Evolutionary conservation across 805 yeast species (phyloP).

Genomic region (Candida quercuum): DNA sequence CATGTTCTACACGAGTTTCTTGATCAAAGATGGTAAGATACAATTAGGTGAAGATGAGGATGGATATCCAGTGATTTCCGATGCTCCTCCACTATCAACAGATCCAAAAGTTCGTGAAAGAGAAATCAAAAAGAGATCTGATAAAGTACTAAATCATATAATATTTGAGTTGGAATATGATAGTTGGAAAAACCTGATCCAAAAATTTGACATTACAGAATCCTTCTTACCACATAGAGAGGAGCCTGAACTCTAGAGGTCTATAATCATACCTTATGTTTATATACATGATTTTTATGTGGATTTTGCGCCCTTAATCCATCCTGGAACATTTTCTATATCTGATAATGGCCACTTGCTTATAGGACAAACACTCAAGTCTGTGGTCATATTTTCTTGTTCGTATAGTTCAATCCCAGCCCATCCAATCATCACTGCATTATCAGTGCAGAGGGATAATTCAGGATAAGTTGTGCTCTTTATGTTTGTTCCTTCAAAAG

Average conservation of each 20-base stretch:
- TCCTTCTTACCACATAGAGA: constrained; percentile 44
- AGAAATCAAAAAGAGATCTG: constrained; percentile 22
- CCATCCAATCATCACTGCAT: constrained; percentile 96
- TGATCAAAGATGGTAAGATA: constrained; percentile 68
- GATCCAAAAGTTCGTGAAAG: constrained; percentile 20
- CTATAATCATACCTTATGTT: too few species aligned
- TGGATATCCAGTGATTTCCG: constrained; percentile 36
- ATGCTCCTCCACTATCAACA: constrained; percentile 26
- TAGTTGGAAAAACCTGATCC: constrained; percentile 58
- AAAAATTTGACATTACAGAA: constrained; percentile 48
- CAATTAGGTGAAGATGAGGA: constrained; percentile 47
- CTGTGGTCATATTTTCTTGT: constrained; percentile 34
- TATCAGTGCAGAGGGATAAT: constrained; percentile 78
- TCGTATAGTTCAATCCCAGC: constrained; percentile 90
- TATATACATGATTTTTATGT: constrained; percentile 2
- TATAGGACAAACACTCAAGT: constrained; percentile 53
- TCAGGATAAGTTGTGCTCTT: constrained; percentile 61
- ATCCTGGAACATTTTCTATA: constrained; percentile 43
- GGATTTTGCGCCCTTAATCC: constrained; percentile 28
- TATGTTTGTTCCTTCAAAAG: constrained; percentile 29
- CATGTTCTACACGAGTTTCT: constrained; percentile 74
- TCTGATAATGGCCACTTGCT: constrained; percentile 79
- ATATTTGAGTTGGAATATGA: constrained; percentile 65
- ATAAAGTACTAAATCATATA: constrained; percentile 46
- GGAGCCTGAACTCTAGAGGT: too few species aligned